A percentile compares a stretch with the other conserved stretches of the same genome.
Evolutionary conservation across 129 eudicot species (phyloP).

Genomic region (Pulicaria dysenterica): DNA sequence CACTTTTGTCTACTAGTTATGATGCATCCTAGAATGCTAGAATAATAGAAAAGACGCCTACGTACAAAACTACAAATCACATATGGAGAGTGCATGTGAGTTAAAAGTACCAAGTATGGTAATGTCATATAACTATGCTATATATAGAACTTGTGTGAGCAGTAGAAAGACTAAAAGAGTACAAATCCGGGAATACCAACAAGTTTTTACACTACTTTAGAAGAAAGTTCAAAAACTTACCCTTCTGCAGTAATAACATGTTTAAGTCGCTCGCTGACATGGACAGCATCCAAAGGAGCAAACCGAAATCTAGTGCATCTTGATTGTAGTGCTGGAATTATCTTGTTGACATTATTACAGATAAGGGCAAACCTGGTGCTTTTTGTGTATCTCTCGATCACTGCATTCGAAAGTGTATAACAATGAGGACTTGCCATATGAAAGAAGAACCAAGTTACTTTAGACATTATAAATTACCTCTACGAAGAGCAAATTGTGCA

Average conservation of each 20-base stretch:
- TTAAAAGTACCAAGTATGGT: constrained; percentile 1
- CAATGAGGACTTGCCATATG: constrained; percentile 5
- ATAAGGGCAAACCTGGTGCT: constrained; percentile 90
- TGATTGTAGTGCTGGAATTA: constrained; percentile 95
- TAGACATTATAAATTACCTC: constrained; percentile 51
- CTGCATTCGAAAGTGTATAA: constrained; percentile 39
- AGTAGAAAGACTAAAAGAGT: not conserved
- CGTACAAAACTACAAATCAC: not conserved
- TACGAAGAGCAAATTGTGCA: constrained; percentile 97
- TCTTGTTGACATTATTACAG: constrained; percentile 92
- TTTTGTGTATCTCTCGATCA: constrained; percentile 94
- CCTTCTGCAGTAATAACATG: constrained; percentile 85
- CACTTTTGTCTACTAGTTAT: not conserved
- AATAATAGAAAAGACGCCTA: not conserved
- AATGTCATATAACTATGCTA: not conserved
- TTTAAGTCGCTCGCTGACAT: constrained; percentile 86
- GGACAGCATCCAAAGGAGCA: constrained; percentile 85
- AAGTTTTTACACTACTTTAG: not conserved
- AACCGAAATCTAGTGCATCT: constrained; percentile 96
- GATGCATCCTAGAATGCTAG: not conserved
- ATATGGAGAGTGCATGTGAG: not conserved
- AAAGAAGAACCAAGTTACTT: constrained; percentile 1
- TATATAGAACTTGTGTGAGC: not conserved
- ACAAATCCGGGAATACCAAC: not conserved
- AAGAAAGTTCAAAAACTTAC: constrained; percentile 41